Evolutionary conservation across 129 eudicot genomes (phyloP).

Genomic region (carrot (Daucus carota)): DH1_v3.0 NC_030389.2:33197501-33198000

Average conservation of each 20-base stretch:
- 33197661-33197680: conserved; percentile 69
- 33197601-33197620: conserved; percentile 26
- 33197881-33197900: too few relatives aligned
- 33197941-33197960: neutral
- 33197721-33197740: conserved; percentile 73
- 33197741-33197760: conserved; percentile 41
- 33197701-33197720: conserved; percentile 36
- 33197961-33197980: too few relatives aligned
- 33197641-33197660: conserved; percentile 87
- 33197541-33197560: neutral
- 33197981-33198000: too few relatives aligned
- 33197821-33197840: too few relatives aligned
- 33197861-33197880: too few relatives aligned
- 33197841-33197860: too few relatives aligned
- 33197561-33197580: neutral
- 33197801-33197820: neutral
- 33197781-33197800: neutral
- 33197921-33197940: neutral
- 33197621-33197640: conserved; percentile 24
- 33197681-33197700: conserved; percentile 37
- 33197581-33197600: neutral
- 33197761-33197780: neutral
- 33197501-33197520: neutral
- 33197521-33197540: neutral
- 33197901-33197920: neutral